These are phyloP conservation scores for Aegilops speltoides DNA, from an alignment of 176 grass and related monocot species.

Conservation along the genomic window DNA sequence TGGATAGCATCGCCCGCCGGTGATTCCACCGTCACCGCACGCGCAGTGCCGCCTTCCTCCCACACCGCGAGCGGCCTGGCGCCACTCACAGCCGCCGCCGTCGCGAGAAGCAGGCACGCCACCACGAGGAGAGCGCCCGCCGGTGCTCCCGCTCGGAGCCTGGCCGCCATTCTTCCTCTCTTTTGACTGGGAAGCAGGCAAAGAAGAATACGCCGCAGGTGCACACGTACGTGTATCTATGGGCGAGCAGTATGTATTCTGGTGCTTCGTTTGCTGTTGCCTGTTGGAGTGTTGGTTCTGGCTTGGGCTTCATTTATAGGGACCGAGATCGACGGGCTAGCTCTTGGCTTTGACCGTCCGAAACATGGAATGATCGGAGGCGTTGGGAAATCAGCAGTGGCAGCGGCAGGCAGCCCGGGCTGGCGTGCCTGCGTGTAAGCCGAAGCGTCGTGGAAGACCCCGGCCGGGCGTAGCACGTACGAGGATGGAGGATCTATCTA, in stretches of 20 bases:
- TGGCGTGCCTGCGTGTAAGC: neutral
- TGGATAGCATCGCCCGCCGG: neutral
- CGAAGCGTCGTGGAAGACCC: slow-evolving; percentile 45
- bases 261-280: neutral
- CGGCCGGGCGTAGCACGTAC: neutral
- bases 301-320: neutral
- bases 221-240: neutral
- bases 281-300: too few species aligned
- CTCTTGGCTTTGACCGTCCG: neutral
- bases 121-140: neutral
- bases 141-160: neutral
- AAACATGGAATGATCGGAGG: neutral
- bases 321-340: neutral
- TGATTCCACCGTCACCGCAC: neutral
- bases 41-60: neutral
- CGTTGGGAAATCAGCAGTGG: neutral
- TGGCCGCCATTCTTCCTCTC: slow-evolving; percentile 15
- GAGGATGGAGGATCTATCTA: slow-evolving; percentile 2
- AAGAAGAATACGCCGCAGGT: neutral
- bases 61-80: slow-evolving; percentile 9
- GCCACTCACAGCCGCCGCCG: neutral
- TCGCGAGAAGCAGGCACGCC: slow-evolving; percentile 16
- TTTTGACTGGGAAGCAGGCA: neutral
- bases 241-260: neutral
- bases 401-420: neutral